Evolutionary conservation across 2,329 filamentous ascomycete species (phyloP), one percentile per base, ranked within the genome.

Genomic region (Fusarium clavum): DNA sequence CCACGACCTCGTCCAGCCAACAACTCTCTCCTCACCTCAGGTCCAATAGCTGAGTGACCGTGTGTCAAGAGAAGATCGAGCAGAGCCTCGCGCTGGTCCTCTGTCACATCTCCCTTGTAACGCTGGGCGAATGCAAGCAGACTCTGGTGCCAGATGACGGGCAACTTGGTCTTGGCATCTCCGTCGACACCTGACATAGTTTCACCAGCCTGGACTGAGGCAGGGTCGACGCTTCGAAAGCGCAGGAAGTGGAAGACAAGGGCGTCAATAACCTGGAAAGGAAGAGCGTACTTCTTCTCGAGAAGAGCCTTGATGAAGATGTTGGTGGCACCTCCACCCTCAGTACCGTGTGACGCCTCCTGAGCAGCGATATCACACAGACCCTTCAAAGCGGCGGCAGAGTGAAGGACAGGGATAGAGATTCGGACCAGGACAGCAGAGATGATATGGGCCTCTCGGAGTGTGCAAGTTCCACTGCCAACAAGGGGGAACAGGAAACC

Each of bases 161-260:
- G 96, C 70, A 98, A 80, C 77, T 92, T 93, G 76, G 72, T 85
- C 80, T 79, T 86, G 65, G 80, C 83, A 49, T 88, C 86, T n/a
- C 83, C 83, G 20, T 80, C 81, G 61, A 80, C 70, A 63, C 79
- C 81, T 12, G 84, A 80, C 83, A 90, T 89, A 29, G 82, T 83
- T 58, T 91, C 90, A 4, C 77, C 79, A 5, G 73, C 74, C 32
- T 87, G 84, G 20, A 86, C 84, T 13, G 84, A 83, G 5, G 86
- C 84, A 5, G 89, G 87, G 67, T 92, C 90, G 27, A 88, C 86
- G 56, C 88, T 92, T 34, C 93, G 88, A 84, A 97, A 98, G 18
- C 96, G 91, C 67, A 98, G 81, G 81, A 99, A 99, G 81, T 99
- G 95, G 83, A 98, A 98, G 12, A 99, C 96, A 3, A 98, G 84